phyloP scores from a whole-genome alignment of 306 rosid species.

The Carpinus viminea region DNA sequence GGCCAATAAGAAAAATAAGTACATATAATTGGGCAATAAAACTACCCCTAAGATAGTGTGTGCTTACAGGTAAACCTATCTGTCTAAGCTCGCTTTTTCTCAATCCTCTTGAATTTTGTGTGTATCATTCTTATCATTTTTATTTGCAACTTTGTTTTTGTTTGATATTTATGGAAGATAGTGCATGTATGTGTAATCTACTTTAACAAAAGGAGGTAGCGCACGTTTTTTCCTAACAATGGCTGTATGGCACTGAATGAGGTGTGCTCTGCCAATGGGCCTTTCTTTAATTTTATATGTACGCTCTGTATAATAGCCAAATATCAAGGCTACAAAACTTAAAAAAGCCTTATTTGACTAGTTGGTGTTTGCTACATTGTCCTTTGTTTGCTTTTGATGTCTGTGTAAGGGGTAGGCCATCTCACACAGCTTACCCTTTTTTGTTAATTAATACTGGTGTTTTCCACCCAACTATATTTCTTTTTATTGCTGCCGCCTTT shows the following conservation, averaged over 20 bases:
- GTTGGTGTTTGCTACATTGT: background rate
- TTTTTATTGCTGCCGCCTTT: background rate
- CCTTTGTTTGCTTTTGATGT: slow-evolving; percentile 2
- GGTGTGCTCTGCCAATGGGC: background rate
- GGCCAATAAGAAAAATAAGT: background rate
- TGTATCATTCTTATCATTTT: background rate
- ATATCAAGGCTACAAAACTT: background rate
- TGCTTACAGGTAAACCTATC: background rate
- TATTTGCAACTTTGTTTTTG: background rate
- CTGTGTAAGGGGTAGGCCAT: background rate
- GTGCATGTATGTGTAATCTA: background rate
- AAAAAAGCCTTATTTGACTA: background rate
- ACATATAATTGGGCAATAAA: background rate
- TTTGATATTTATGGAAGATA: background rate
- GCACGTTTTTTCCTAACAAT: background rate
- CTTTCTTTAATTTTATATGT: background rate
- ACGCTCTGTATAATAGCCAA: background rate
- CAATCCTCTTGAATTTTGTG: background rate
- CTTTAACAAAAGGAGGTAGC: background rate
- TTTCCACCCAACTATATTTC: background rate
- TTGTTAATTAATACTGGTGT: background rate
- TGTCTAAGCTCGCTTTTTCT: background rate
- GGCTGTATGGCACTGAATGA: background rate
- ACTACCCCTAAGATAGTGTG: background rate
- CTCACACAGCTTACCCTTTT: background rate